A percentile compares a stretch with the other conserved stretches of the same genome.
phyloP scores from a whole-genome alignment of 2,329 filamentous ascomycete species.

The Pseudogymnoascus sp. region DNA sequence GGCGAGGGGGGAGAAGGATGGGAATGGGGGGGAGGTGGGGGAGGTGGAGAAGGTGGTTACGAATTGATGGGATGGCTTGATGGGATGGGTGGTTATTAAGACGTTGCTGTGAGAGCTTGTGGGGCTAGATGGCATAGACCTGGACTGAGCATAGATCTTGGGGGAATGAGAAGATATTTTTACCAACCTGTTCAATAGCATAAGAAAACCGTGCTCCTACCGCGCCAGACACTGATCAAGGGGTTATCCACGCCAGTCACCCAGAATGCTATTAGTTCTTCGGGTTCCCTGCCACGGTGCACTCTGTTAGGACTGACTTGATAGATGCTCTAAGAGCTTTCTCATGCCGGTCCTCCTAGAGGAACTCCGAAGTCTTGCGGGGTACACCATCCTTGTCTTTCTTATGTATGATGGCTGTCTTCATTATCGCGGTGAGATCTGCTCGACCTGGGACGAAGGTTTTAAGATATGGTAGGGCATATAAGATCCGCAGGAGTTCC shows the following conservation, averaged over 20 bases:
- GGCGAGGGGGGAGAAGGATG: conserved; percentile 14
- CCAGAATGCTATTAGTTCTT: too few relatives aligned
- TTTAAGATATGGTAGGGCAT: too few relatives aligned
- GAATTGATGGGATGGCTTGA: not conserved
- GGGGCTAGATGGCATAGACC: not conserved
- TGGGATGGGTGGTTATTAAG: not conserved
- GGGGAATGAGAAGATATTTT: not conserved
- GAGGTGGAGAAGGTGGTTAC: not conserved
- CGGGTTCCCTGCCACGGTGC: too few relatives aligned
- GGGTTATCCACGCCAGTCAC: not conserved
- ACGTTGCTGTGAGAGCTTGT: not conserved
- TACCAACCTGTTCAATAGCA: not conserved
- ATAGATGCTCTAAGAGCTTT: too few relatives aligned
- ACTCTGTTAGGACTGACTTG: too few relatives aligned
- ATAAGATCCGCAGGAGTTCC: too few relatives aligned
- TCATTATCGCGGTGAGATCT: too few relatives aligned
- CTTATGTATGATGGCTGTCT: too few relatives aligned
- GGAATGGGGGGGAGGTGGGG: not conserved
- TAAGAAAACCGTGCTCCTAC: not conserved
- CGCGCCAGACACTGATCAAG: not conserved
- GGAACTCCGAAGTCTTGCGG: too few relatives aligned
- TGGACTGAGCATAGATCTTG: not conserved
- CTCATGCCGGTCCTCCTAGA: too few relatives aligned
- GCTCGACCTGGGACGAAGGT: too few relatives aligned
- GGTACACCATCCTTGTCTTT: too few relatives aligned